Base-by-base conservation (phyloP, 2,329 filamentous ascomycete genomes). In the Sporothrix humicola region DNA sequence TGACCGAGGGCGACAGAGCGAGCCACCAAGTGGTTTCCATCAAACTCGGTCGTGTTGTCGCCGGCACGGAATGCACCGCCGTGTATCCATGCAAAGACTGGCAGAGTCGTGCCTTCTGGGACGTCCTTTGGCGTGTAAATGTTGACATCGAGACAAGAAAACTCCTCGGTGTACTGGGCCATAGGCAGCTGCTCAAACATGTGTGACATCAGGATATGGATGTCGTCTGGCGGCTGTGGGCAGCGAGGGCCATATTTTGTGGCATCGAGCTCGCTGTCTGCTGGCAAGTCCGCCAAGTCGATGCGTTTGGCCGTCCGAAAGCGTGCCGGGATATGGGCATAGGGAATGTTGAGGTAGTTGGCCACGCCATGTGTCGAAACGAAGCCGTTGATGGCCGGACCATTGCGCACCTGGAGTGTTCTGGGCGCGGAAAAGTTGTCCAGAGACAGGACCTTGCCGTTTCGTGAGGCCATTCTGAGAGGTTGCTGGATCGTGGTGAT, bases 1-100 rank as follows among this genome's bases (percentile, higher is more conserved):
- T 58, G 77, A 65, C 77, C 76, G 50, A 77, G 78, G 68, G 73
- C 73, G 20, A 79, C 77, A 65, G 79, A 73, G 8, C 73, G 70
- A 15, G 69, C 72, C 13, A 73, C 73, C 7, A 71, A 42, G 26
- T 72, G 73, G 63, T 74, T 75, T 8, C 74, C 74, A 54, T 75
- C 74, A 44, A 70, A 70, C 54, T 75, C 74, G 23, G 71, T 72
- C 31, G 73, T 74, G 31, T 74, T 74, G 61, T 69, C 71, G 37
- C 74, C 73, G 1, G 26, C 52, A 2, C 46, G 44, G 23, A 74
- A 75, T 5, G 59, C 73, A 2, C 74, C 74, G n/a, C 74, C 74
- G 48, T 74, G 73, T 52, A 75, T 74, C 74, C 74, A 75, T 5
- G 69, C 74, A 61, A 73, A 73, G 17, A 75, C 72, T 7, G 74